A percentile compares a stretch with the other conserved stretches of the same genome.
These are phyloP conservation scores for Clarireedia monteithiana DNA, from an alignment of 2,329 filamentous ascomycete genomes.

Conservation along the genomic window DNA sequence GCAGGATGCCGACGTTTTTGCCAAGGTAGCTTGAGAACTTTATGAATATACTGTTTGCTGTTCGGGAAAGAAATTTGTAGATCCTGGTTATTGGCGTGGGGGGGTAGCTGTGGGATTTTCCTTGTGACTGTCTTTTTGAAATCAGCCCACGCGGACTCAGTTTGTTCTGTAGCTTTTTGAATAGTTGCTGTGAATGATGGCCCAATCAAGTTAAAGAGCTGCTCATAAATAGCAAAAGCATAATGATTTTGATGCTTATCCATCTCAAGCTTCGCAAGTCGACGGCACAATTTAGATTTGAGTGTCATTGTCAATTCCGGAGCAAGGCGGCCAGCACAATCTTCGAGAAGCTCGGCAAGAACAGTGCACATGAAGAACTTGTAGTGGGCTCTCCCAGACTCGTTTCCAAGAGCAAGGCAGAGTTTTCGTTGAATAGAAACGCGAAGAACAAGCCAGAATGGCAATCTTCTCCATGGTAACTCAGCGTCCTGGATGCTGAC, in stretches of 20 bases:
- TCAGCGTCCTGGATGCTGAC: slow-evolving; percentile 41
- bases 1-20: no score
- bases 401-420: slow-evolving; percentile 31
- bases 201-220: slow-evolving; percentile 26
- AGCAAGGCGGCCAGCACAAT: slow-evolving; percentile 26
- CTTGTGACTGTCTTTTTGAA: slow-evolving; percentile 34
- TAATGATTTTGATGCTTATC: slow-evolving; percentile 26
- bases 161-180: slow-evolving; percentile 21
- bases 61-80: slow-evolving; percentile 34
- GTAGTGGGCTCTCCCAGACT: slow-evolving; percentile 42
- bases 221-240: slow-evolving; percentile 19
- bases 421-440: slow-evolving; percentile 49
- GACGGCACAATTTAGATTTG: slow-evolving; percentile 46
- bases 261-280: slow-evolving; percentile 49
- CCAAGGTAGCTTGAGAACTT: no score
- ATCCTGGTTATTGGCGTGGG: slow-evolving; percentile 29
- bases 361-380: slow-evolving; percentile 48
- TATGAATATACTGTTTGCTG: slow-evolving; percentile 23
- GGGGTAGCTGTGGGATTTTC: slow-evolving; percentile 35
- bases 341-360: slow-evolving; percentile 39
- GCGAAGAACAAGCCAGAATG: slow-evolving; percentile 55
- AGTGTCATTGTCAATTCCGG: slow-evolving; percentile 35
- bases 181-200: slow-evolving; percentile 28
- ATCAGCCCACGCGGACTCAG: slow-evolving; percentile 33
- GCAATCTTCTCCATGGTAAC: slow-evolving; percentile 53